Conservation (phyloP, 768 basidiomycete genomes). For the Artomyces pyxidatus region DNA sequence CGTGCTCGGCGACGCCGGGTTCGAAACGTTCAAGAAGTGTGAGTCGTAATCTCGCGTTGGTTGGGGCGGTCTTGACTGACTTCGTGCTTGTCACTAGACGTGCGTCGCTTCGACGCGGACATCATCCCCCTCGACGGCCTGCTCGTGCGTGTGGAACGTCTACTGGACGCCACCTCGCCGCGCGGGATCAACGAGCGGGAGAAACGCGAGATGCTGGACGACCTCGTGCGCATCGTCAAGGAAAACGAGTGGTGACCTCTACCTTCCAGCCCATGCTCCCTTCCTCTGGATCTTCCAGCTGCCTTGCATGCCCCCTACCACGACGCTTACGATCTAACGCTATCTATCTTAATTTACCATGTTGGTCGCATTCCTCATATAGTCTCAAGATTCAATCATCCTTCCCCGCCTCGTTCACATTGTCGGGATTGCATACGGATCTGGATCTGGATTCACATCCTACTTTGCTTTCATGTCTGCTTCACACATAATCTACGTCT, state of each 20-base stretch:
- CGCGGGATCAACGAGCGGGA: slow-evolving; percentile 34
- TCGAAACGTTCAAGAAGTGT: slow-evolving; percentile 50
- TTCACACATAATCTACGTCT: neutral
- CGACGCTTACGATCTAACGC: neutral
- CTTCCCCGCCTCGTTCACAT: slow-evolving; percentile 5
- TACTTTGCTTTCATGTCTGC: slow-evolving; percentile 2
- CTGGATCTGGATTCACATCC: too few relatives aligned
- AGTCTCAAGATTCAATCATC: neutral
- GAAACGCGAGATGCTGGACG: slow-evolving; percentile 21
- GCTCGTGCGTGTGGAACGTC: slow-evolving; percentile 50
- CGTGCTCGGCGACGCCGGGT: slow-evolving; percentile 12
- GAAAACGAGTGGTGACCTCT: slow-evolving; percentile 12
- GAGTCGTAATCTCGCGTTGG: slow-evolving; percentile 21
- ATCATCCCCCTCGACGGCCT: slow-evolving; percentile 73
- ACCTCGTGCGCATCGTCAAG: slow-evolving; percentile 13
- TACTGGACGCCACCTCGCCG: slow-evolving; percentile 41
- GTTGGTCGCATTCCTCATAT: neutral
- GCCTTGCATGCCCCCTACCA: neutral
- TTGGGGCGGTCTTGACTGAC: neutral
- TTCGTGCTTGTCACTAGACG: slow-evolving; percentile 35
- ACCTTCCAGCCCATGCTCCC: neutral
- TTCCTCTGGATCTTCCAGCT: neutral
- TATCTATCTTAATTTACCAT: slow-evolving; percentile 7
- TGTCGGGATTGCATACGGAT: too few relatives aligned
- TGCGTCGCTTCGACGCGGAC: slow-evolving; percentile 67